phyloP scores from a whole-genome alignment of 345 rosid genomes.

The Moringa oleifera region DNA sequence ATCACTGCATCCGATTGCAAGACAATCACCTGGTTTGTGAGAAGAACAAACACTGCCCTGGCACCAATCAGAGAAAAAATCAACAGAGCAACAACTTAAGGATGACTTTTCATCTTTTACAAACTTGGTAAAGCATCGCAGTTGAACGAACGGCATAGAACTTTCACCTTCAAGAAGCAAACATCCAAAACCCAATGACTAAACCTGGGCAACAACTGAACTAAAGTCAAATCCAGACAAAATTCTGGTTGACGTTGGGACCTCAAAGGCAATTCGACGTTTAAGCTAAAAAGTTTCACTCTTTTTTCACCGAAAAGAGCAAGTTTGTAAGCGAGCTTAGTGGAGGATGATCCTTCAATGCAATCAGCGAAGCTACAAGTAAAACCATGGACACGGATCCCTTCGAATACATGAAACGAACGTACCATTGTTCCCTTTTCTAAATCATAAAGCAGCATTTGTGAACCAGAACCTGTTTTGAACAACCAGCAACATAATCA shows the following conservation, averaged over 20 bases:
- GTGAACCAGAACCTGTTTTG: conserved; percentile 75
- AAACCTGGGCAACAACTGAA: conserved; percentile 64
- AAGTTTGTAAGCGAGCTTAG: conserved; percentile 28
- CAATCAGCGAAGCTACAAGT: conserved; percentile 22
- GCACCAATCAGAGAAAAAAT: conserved; percentile 14
- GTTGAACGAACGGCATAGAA: background rate
- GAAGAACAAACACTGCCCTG: conserved; percentile 27
- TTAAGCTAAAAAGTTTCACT: conserved; percentile 54
- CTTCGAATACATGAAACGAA: conserved; percentile 75
- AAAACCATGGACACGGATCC: conserved; percentile 86
- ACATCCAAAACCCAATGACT: conserved; percentile 76
- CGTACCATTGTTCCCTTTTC: conserved; percentile 38
- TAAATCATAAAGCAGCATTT: conserved; percentile 55
- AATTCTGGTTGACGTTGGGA: conserved; percentile 17
- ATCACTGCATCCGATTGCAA: conserved; percentile 84
- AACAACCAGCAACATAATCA: background rate
- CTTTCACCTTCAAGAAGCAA: conserved; percentile 57
- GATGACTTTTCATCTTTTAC: background rate
- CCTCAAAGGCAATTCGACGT: conserved; percentile 20
- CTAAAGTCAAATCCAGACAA: conserved; percentile 31
- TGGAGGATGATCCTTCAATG: conserved; percentile 17
- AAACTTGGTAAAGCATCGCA: conserved; percentile 1
- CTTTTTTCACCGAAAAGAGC: conserved; percentile 70
- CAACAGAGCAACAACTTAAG: conserved; percentile 3
- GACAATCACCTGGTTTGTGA: conserved; percentile 29